phyloP scores from a whole-genome alignment of 257 asterid species.

The Thymus quinquecostatus region DNA sequence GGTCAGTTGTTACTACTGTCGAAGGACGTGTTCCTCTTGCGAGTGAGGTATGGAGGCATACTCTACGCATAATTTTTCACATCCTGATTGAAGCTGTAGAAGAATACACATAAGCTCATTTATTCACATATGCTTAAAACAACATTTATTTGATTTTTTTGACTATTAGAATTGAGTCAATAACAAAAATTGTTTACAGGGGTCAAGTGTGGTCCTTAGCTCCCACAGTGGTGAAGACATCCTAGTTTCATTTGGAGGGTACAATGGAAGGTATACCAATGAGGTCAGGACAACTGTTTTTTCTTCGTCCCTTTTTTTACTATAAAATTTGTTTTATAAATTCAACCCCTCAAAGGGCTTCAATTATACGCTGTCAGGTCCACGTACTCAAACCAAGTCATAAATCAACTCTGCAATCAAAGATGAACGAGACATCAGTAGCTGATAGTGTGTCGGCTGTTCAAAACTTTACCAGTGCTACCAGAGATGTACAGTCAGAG shows the following conservation, averaged over 20 bases:
- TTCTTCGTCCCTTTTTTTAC: not conserved
- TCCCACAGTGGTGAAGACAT: slow-evolving; percentile 81
- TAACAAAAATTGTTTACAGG: slow-evolving; percentile 51
- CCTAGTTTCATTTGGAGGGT: slow-evolving; percentile 96
- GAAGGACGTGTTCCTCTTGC: slow-evolving; percentile 96
- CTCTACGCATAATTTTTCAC: slow-evolving; percentile 24
- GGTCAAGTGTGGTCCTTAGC: slow-evolving; percentile 85
- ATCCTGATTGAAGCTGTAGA: slow-evolving; percentile 13
- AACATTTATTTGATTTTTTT: slow-evolving; percentile 10
- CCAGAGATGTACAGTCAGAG: slow-evolving; percentile 84
- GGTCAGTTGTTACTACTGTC: slow-evolving; percentile 89
- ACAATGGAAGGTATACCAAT: slow-evolving; percentile 94
- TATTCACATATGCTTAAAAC: not conserved
- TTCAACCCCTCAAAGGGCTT: slow-evolving; percentile 32
- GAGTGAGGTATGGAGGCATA: slow-evolving; percentile 73
- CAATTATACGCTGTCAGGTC: slow-evolving; percentile 55
- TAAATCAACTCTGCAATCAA: slow-evolving; percentile 80
- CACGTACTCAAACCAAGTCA: slow-evolving; percentile 94
- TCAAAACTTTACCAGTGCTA: slow-evolving; percentile 79
- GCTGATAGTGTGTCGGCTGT: slow-evolving; percentile 93
- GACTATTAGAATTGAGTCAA: slow-evolving; percentile 7
- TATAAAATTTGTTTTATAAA: slow-evolving; percentile 17
- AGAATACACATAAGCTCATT: not conserved
- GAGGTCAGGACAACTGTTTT: slow-evolving; percentile 60
- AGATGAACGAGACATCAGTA: slow-evolving; percentile 66